A percentile compares a stretch with the other conserved stretches of the same genome.
Evolutionary conservation across 139 green algal genomes (phyloP).

Genomic region (Coccomyxa sp.): DNA sequence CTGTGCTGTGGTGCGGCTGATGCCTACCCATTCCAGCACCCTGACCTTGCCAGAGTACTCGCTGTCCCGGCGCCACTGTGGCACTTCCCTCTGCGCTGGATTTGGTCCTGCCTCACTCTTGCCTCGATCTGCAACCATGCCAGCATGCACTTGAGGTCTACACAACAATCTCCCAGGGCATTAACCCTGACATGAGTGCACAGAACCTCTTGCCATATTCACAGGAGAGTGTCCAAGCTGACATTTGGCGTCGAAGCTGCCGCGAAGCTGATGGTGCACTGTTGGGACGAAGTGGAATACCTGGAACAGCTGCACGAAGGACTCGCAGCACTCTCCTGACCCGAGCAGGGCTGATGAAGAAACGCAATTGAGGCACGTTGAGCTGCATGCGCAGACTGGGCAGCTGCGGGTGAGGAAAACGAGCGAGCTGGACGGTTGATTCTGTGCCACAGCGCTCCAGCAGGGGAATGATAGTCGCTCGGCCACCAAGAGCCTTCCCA

Average conservation of each 20-base stretch:
- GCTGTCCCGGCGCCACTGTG: constrained; percentile 25
- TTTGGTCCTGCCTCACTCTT: background rate
- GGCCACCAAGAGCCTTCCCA: constrained; percentile 5
- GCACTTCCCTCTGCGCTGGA: background rate
- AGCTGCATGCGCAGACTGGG: constrained; percentile 43
- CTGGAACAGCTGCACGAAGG: constrained; percentile 28
- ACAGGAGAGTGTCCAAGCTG: too few species aligned
- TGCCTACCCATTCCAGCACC: constrained; percentile 37
- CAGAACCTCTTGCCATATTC: too few species aligned
- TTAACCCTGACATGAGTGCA: too few species aligned
- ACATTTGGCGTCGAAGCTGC: too few species aligned
- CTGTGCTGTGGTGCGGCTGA: constrained; percentile 26
- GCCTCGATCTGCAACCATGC: background rate
- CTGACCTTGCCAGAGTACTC: constrained; percentile 28
- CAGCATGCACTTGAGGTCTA: too few species aligned
- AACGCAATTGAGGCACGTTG: constrained; percentile 48
- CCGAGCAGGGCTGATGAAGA: constrained; percentile 66
- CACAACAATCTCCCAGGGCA: background rate
- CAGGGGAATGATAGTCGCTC: constrained; percentile 39
- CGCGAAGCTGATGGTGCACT: too few species aligned
- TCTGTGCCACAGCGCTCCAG: constrained; percentile 50
- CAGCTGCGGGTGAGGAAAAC: constrained; percentile 37
- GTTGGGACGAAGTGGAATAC: background rate
- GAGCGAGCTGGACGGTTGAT: constrained; percentile 24
- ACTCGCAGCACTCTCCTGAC: constrained; percentile 54